Conservation (phyloP, 169 alveolate genomes). For the Plasmodium cynomolgi region DNA sequence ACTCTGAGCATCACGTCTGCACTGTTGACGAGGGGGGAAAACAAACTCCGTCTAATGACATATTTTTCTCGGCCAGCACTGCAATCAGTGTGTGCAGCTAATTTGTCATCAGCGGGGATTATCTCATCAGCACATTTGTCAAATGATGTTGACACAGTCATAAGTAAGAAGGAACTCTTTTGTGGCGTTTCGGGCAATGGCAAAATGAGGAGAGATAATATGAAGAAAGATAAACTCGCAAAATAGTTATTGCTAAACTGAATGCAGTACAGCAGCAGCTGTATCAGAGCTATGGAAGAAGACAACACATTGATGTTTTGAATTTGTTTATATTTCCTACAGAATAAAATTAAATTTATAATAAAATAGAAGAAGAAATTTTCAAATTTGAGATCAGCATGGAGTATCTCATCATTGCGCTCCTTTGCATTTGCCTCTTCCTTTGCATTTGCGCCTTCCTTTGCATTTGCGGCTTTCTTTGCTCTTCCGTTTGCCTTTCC, state of each 20-base stretch:
- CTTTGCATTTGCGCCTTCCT: neutral
- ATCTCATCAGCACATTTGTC: conserved; percentile 60
- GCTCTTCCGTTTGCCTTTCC: neutral
- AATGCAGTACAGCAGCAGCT: conserved; percentile 27
- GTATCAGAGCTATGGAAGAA: conserved; percentile 57
- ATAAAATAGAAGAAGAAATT: conserved; percentile 61
- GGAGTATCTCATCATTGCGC: neutral
- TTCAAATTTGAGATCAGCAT: conserved; percentile 41
- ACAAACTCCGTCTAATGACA: conserved; percentile 40
- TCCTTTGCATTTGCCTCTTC: neutral
- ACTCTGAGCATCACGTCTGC: conserved; percentile 14
- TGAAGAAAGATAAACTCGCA: conserved; percentile 50
- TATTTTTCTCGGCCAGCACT: conserved; percentile 26
- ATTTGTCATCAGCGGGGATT: conserved; percentile 19
- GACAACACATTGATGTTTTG: conserved; percentile 51
- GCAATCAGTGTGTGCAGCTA: neutral
- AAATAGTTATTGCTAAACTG: conserved; percentile 50
- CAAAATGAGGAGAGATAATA: conserved; percentile 55
- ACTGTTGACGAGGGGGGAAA: conserved; percentile 43
- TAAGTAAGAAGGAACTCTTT: conserved; percentile 17
- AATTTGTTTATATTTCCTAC: conserved; percentile 68
- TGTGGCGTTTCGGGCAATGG: conserved; percentile 45
- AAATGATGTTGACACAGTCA: conserved; percentile 56
- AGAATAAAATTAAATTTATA: conserved; percentile 48
- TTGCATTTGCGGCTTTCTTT: neutral